Conservation (phyloP, 345 rosid genomes). For the Gossypium thurberi region DNA sequence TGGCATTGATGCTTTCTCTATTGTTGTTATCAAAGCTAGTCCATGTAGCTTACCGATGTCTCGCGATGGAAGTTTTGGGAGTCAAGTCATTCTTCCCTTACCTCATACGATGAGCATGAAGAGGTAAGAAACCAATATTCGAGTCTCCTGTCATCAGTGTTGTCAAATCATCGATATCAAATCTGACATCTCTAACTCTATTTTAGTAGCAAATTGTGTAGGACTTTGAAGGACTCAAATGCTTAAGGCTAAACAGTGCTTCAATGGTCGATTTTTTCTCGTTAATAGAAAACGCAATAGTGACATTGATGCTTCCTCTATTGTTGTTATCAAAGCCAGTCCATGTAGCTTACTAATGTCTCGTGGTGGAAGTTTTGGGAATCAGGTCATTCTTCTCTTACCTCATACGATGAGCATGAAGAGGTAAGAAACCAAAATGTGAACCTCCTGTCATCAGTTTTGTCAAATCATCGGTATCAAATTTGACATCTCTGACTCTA, state of each 20-base stretch:
- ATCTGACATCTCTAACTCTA: too few species aligned
- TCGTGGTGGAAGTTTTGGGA: neutral
- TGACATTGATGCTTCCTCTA: neutral
- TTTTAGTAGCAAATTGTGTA: too few species aligned
- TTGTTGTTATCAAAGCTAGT: neutral
- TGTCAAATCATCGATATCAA: too few species aligned
- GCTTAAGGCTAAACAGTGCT: too few species aligned
- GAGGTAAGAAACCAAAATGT: neutral
- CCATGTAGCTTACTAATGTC: neutral
- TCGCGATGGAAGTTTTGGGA: neutral
- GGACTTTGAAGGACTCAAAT: too few species aligned
- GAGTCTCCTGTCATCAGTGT: too few species aligned
- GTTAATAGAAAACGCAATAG: neutral
- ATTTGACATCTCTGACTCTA: fast-evolving
- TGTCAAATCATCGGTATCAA: too few species aligned
- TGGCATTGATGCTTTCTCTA: neutral
- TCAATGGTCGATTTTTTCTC: too few species aligned
- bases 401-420: neutral
- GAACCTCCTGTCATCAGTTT: too few species aligned
- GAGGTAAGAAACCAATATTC: neutral
- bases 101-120: neutral
- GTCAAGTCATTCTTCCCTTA: neutral
- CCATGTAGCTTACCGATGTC: neutral
- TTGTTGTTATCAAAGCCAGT: neutral
- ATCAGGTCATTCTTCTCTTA: neutral